phyloP scores from a whole-genome alignment of 257 asterid species.

The Nicotiana attenuata region DNA sequence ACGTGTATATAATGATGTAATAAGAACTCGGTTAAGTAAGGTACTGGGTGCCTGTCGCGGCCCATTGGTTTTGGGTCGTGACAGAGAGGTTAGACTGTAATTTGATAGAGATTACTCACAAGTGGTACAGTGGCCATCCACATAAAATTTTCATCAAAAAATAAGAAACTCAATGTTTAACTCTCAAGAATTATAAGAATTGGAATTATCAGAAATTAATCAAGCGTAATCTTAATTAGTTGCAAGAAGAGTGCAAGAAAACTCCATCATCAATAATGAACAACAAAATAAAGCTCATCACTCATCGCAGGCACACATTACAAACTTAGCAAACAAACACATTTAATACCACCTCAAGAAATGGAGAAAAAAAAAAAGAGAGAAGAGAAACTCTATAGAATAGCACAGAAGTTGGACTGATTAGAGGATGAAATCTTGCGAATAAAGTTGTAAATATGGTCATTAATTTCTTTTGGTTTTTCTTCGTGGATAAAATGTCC shows the following conservation, averaged over 20 bases:
- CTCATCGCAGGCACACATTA: background rate
- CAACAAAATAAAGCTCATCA: background rate
- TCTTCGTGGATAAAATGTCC: constrained; percentile 69
- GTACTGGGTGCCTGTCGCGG: too few relatives aligned
- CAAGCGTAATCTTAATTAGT: background rate
- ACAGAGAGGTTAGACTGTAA: background rate
- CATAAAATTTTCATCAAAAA: background rate
- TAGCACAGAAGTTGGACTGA: background rate
- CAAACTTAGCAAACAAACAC: background rate
- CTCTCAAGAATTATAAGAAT: background rate
- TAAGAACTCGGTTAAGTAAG: too few relatives aligned
- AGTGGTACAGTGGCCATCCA: background rate
- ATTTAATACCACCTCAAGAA: background rate
- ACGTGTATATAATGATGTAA: too few relatives aligned
- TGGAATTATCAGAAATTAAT: background rate
- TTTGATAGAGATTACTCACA: background rate
- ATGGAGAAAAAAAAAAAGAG: background rate
- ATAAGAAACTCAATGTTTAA: background rate
- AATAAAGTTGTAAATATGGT: constrained; percentile 47
- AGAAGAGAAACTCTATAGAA: background rate
- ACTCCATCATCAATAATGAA: background rate
- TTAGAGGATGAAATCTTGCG: constrained; percentile 14
- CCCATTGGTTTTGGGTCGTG: too few relatives aligned
- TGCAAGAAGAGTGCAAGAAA: background rate
- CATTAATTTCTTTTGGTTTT: constrained; percentile 49